Evolutionary conservation across 192 early-diverging fungal genomes (phyloP).

Genomic region (Dissophora ornata): DNA sequence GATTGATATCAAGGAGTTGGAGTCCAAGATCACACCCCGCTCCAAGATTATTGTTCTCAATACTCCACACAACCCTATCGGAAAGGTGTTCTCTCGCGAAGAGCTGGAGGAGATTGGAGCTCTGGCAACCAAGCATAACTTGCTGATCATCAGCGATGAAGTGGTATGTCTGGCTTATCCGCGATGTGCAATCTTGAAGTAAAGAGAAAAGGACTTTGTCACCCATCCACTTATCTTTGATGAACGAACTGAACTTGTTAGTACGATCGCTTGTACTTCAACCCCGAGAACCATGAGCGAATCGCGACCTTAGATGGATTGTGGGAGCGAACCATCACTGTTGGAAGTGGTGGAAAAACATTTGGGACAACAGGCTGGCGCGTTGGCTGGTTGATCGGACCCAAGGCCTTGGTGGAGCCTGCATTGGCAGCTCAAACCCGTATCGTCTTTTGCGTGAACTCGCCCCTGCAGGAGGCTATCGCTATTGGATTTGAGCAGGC

Average conservation of each 20-base stretch:
- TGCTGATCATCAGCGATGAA: slow-evolving; percentile 93
- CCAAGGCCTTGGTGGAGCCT: slow-evolving; percentile 74
- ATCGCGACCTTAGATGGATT: slow-evolving; percentile 88
- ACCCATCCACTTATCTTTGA: too few relatives aligned
- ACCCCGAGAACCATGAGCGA: slow-evolving; percentile 69
- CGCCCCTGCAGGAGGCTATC: slow-evolving; percentile 89
- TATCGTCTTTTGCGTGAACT: slow-evolving; percentile 89
- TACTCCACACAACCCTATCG: slow-evolving; percentile 95
- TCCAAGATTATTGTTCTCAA: slow-evolving; percentile 94
- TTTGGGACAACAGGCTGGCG: slow-evolving; percentile 98
- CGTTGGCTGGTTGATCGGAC: slow-evolving; percentile 92
- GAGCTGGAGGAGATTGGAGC: slow-evolving; percentile 82
- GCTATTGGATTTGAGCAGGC: slow-evolving; percentile 80
- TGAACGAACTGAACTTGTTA: too few relatives aligned
- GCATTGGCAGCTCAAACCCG: slow-evolving; percentile 90
- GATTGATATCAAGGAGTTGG: slow-evolving; percentile 85
- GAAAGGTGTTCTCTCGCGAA: slow-evolving; percentile 82
- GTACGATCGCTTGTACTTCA: slow-evolving; percentile 93
- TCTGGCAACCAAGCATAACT: slow-evolving; percentile 82
- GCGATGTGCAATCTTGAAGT: neutral
- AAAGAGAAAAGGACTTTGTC: neutral
- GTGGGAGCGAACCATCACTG: slow-evolving; percentile 94
- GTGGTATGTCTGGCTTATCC: slow-evolving; percentile 67
- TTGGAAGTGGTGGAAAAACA: slow-evolving; percentile 93
- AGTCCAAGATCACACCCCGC: slow-evolving; percentile 74